Evolutionary conservation across 352 stramenopile genomes (phyloP), one percentile per base, ranked within the genome.

Genomic region (Pythium aristosporum): DNA sequence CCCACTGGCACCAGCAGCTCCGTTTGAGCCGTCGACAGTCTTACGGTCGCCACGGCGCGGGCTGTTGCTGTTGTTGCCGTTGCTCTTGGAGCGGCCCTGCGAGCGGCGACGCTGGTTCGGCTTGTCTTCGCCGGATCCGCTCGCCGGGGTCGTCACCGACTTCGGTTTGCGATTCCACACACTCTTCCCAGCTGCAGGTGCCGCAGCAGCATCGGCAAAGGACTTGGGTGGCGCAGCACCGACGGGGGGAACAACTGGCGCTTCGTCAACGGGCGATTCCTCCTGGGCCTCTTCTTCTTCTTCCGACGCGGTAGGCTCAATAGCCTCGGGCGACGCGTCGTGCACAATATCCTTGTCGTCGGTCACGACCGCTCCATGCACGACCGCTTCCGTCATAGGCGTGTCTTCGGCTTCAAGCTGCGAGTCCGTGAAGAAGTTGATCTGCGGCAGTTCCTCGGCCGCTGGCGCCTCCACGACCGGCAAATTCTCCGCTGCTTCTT

Each of bases 351-450:
- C 37, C 61, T 68, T 68, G 28, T 58, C 61, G 21, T 67, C 61
- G 0, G 60, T 61, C 41, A 32, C 28, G 13, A 42, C 8, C 3
- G 11, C 34, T 39, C 11, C 34, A 39, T 39, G 4, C 34, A 15
- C 11, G 25, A 30, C 25, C 34, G 11, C 34, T 46, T 46, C 39
- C 39, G 15, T 12, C 7, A 51, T 56, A 11, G 13, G 20, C 12
- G 1, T 34, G 12, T 62, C 43, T 3, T 34, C 55, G 13, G 68
- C 61, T 21, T 88, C 80, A 0, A 91, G 47, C 41, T 85, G 73
- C 12, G 84, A 89, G n/a, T 94, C 86, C 0, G 86, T 89, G 46
- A 94, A 92, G 62, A 94, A 94, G 57, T 89, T 94, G 62, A 94
- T 91, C 30, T 91, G 67, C 7, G 85, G 82, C 61, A 89, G 65